These are phyloP conservation scores for Leccinum longicurvipes DNA, from an alignment of 768 basidiomycete genomes.

Conservation along the genomic window DNA sequence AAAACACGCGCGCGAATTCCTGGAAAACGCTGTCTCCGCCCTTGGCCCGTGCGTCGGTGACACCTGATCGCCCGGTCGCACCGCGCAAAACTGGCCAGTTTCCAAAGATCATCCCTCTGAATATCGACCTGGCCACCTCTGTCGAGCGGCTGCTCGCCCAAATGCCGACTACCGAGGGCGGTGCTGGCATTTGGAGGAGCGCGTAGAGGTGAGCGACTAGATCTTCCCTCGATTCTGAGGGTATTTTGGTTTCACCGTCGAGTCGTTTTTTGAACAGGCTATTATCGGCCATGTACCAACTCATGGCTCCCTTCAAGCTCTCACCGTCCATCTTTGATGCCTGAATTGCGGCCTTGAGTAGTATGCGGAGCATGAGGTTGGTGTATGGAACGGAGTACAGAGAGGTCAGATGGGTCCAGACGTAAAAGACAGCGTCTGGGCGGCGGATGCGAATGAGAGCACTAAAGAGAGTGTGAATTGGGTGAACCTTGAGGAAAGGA, in stretches of 20 bases:
- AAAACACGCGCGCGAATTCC: slow-evolving; percentile 19
- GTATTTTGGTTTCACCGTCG: not conserved
- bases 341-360: slow-evolving; percentile 59
- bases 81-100: slow-evolving; percentile 46
- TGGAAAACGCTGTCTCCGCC: slow-evolving; percentile 18
- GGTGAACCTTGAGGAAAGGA: slow-evolving; percentile 22
- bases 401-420: slow-evolving; percentile 65
- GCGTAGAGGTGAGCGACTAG: slow-evolving; percentile 8
- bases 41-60: slow-evolving; percentile 13
- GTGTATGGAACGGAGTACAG: slow-evolving; percentile 61
- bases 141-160: slow-evolving; percentile 48
- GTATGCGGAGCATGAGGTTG: slow-evolving; percentile 49
- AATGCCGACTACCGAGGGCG: slow-evolving; percentile 33
- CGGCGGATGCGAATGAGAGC: slow-evolving; percentile 49
- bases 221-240: slow-evolving; percentile 1
- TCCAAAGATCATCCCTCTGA: slow-evolving; percentile 54
- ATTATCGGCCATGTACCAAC: slow-evolving; percentile 23
- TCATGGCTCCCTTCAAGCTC: slow-evolving; percentile 47
- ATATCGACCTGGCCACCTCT: slow-evolving; percentile 48
- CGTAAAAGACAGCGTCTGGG: slow-evolving; percentile 58
- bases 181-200: slow-evolving; percentile 23
- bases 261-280: slow-evolving; percentile 15
- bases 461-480: slow-evolving; percentile 45
- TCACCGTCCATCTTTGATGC: slow-evolving; percentile 51
- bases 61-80: slow-evolving; percentile 28